Conservation (phyloP, 306 rosid genomes). For the Vigna radiata region DNA sequence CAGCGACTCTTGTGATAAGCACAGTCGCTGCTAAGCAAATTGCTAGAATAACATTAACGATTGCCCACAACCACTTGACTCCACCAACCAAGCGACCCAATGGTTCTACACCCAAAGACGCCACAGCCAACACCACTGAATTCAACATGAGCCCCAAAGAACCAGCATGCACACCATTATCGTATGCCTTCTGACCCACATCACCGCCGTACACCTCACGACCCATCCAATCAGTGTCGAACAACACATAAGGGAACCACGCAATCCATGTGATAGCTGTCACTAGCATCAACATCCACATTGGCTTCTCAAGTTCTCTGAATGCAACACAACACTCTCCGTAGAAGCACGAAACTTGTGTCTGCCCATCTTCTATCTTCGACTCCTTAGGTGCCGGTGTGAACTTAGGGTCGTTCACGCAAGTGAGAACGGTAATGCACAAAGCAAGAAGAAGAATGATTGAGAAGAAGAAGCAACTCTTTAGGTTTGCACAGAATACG, state of each 20-base stretch:
- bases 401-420: slow-evolving; percentile 43
- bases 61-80: slow-evolving; percentile 65
- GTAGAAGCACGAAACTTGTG: background rate
- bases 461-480: slow-evolving; percentile 68
- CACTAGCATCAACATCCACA: slow-evolving; percentile 68
- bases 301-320: slow-evolving; percentile 54
- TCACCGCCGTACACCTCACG: slow-evolving; percentile 76
- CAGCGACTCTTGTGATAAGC: slow-evolving; percentile 60
- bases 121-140: slow-evolving; percentile 60
- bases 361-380: background rate
- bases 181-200: slow-evolving; percentile 47
- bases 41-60: slow-evolving; percentile 65
- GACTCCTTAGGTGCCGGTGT: fast-evolving
- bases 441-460: slow-evolving; percentile 40
- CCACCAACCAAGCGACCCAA: slow-evolving; percentile 63
- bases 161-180: slow-evolving; percentile 60
- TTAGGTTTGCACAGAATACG: slow-evolving; percentile 70
- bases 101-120: slow-evolving; percentile 55
- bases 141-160: slow-evolving; percentile 69
- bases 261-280: slow-evolving; percentile 76
- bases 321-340: slow-evolving; percentile 48
- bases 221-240: slow-evolving; percentile 91
- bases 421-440: slow-evolving; percentile 28
- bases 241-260: slow-evolving; percentile 78
- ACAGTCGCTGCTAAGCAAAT: slow-evolving; percentile 50